A percentile compares a stretch with the other conserved stretches of the same genome.
phyloP scores from a whole-genome alignment of 139 green algal genomes.

The Penium margaritaceum region DNA sequence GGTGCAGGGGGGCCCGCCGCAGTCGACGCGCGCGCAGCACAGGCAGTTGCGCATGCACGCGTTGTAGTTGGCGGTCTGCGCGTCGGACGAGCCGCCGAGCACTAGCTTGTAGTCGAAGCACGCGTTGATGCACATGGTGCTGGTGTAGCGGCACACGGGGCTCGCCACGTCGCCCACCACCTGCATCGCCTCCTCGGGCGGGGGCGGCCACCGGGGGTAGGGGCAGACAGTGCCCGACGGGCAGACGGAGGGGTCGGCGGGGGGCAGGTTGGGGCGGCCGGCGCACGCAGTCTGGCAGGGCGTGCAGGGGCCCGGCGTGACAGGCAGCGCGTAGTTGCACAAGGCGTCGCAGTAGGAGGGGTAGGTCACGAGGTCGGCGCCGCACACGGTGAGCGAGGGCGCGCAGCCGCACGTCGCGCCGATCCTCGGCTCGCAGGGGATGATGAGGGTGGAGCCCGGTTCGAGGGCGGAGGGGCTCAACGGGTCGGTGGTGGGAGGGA shows the following conservation, averaged over 20 bases:
- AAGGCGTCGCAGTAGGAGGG: constrained; percentile 28
- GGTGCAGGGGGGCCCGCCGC: too few species aligned
- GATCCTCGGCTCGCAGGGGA: background rate
- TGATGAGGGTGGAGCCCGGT: background rate
- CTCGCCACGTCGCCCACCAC: too few species aligned
- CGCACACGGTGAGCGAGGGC: constrained; percentile 6
- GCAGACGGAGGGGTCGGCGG: background rate
- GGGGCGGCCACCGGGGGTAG: background rate
- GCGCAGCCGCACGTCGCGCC: constrained; percentile 21
- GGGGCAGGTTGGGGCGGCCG: background rate
- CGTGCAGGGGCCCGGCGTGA: background rate
- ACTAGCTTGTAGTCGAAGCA: too few species aligned
- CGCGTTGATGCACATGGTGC: too few species aligned
- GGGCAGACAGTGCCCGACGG: background rate
- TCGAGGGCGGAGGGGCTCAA: background rate
- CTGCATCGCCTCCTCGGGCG: too few species aligned
- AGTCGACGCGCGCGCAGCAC: too few species aligned
- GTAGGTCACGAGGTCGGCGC: constrained; percentile 10
- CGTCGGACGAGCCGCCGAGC: too few species aligned
- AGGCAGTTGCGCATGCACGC: too few species aligned
- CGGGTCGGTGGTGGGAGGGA: background rate
- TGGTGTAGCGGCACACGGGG: too few species aligned
- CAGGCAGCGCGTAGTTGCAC: constrained; percentile 21
- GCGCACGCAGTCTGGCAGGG: constrained; percentile 11
- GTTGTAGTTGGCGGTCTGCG: too few species aligned